Evolutionary conservation across 306 rosid genomes (phyloP).

Genomic region (Trifolium fragiferum): DNA sequence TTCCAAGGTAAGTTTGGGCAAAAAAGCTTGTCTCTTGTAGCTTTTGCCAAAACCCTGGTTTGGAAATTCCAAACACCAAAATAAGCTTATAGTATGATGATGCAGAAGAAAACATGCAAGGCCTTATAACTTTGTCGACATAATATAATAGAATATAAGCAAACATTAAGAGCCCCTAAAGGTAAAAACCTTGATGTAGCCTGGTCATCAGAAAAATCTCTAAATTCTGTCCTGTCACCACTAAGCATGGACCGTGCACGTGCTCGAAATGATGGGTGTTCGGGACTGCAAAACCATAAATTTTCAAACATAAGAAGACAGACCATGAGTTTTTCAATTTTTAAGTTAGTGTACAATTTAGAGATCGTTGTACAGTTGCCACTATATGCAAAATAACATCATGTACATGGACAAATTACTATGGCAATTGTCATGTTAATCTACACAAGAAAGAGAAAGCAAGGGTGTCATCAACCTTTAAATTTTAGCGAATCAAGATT

Average conservation of each 20-base stretch:
- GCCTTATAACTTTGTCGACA: constrained; percentile 12
- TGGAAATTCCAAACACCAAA: neutral
- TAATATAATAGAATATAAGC: constrained; percentile 20
- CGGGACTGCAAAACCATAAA: constrained; percentile 82
- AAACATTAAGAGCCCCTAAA: constrained; percentile 41
- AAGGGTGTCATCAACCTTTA: constrained; percentile 1
- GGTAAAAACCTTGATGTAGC: constrained; percentile 81
- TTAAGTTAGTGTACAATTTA: constrained; percentile 20
- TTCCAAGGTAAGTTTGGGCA: neutral
- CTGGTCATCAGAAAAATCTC: constrained; percentile 85
- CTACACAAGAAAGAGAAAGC: neutral
- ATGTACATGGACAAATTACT: constrained; percentile 19
- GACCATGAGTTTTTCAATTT: constrained; percentile 30
- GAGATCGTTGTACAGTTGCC: constrained; percentile 22
- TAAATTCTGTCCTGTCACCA: constrained; percentile 82
- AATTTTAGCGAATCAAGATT: neutral
- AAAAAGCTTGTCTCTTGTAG: neutral
- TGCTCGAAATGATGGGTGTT: constrained; percentile 89
- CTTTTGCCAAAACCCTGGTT: constrained; percentile 12
- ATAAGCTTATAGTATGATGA: neutral
- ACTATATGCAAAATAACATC: constrained; percentile 30
- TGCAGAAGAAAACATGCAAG: neutral
- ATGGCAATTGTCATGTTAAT: constrained; percentile 12
- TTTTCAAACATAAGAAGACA: constrained; percentile 30
- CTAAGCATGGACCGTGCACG: constrained; percentile 95